Conservation (phyloP, 257 asterid species). For the Nicotiana sylvestris region DNA sequence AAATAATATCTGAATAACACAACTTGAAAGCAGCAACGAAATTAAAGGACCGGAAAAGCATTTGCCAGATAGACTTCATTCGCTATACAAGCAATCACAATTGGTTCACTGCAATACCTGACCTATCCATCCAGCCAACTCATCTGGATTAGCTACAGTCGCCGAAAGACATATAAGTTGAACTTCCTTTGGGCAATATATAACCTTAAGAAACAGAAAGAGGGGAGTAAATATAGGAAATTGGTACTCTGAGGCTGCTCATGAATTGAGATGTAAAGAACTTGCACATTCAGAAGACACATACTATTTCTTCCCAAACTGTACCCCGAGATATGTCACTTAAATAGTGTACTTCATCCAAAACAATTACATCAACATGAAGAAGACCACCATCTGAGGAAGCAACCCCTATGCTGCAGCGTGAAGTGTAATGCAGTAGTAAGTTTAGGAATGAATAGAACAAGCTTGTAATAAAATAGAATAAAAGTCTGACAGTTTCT, state of each 20-base stretch:
- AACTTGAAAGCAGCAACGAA: neutral
- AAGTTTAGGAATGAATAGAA: neutral
- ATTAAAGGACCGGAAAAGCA: neutral
- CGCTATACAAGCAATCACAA: neutral
- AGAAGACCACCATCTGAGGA: conserved; percentile 82
- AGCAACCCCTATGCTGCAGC: conserved; percentile 71
- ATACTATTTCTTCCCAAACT: conserved; percentile 98
- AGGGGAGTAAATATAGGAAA: conserved; percentile 12
- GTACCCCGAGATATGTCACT: conserved; percentile 98
- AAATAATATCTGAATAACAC: neutral
- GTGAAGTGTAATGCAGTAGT: conserved; percentile 3
- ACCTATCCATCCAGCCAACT: conserved; percentile 98
- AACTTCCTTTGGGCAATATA: conserved; percentile 95
- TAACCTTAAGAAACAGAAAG: conserved; percentile 47
- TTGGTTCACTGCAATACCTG: conserved; percentile 60
- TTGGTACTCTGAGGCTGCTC: conserved; percentile 1
- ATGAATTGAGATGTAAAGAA: conserved; percentile 16
- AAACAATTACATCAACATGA: conserved; percentile 91
- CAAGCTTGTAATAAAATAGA: neutral
- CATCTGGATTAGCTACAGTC: conserved; percentile 96
- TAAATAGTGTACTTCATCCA: conserved; percentile 99
- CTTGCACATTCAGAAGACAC: conserved; percentile 34
- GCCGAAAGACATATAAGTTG: conserved; percentile 97
- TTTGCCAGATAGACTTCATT: neutral
- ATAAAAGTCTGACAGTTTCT: neutral